Percentiles rank a stretch among this genome's conserved stretches.
These are phyloP conservation scores for Beta macrorhiza DNA, from an alignment of 179 eudicot genomes.

Conservation along the genomic window DNA sequence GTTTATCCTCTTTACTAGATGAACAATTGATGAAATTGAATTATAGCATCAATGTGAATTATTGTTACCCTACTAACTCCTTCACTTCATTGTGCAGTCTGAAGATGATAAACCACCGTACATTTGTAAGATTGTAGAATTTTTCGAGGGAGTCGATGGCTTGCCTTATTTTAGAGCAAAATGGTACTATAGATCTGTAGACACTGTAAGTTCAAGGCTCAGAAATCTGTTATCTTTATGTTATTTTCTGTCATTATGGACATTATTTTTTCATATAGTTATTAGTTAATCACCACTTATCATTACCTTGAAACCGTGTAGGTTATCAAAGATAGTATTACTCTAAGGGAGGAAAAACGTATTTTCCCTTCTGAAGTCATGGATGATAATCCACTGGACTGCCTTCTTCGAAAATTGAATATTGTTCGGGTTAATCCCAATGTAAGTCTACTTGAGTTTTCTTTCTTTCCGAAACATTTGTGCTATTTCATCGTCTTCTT, in stretches of 20 bases:
- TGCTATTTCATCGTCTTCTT: not conserved
- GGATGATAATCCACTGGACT: slow-evolving; percentile 75
- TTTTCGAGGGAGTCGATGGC: slow-evolving; percentile 64
- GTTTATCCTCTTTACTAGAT: too few relatives aligned
- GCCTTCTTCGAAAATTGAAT: slow-evolving; percentile 52
- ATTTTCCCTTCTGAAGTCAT: slow-evolving; percentile 65
- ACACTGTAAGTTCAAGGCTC: slow-evolving; percentile 56
- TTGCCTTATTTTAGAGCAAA: slow-evolving; percentile 54
- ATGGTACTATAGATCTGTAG: slow-evolving; percentile 71
- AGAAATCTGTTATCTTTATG: not conserved
- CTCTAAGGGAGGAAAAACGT: slow-evolving; percentile 39
- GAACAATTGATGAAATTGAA: not conserved
- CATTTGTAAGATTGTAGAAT: slow-evolving; percentile 62
- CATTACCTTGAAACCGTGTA: not conserved
- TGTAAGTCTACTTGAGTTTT: slow-evolving; percentile 30
- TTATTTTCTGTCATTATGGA: too few relatives aligned
- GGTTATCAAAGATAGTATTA: slow-evolving; percentile 35
- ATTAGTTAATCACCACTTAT: too few relatives aligned
- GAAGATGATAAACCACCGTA: slow-evolving; percentile 42
- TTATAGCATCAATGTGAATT: too few relatives aligned
- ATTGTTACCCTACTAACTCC: not conserved
- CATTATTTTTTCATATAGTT: too few relatives aligned
- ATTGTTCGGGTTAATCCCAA: slow-evolving; percentile 44
- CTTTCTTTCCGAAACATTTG: not conserved
- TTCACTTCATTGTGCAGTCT: slow-evolving; percentile 17